phyloP scores from a whole-genome alignment of 2,329 filamentous ascomycete species.

The Beauveria sp. region DNA sequence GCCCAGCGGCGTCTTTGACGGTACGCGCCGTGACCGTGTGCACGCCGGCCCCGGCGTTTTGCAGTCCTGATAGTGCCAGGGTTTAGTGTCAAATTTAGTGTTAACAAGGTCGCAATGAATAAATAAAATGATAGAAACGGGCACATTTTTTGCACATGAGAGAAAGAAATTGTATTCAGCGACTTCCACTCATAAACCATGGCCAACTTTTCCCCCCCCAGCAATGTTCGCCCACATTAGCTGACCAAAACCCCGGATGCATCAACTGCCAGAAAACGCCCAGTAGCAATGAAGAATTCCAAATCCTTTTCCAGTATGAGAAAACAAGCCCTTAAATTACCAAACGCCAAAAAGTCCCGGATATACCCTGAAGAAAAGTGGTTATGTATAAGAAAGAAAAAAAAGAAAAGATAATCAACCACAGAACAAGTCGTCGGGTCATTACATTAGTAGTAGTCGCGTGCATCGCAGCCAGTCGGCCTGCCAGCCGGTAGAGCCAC shows the following conservation, averaged over 20 bases:
- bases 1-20: too few relatives aligned
- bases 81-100: not conserved
- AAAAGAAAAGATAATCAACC: not conserved
- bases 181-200: not conserved
- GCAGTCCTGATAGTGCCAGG: too few relatives aligned
- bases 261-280: not conserved
- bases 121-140: not conserved
- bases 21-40: too few relatives aligned
- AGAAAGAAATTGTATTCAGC: not conserved
- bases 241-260: constrained; percentile 1
- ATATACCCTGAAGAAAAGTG: constrained; percentile 1
- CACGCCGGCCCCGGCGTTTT: too few relatives aligned
- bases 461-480: not conserved
- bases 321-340: not conserved
- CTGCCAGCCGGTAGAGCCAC: not conserved
- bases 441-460: constrained; percentile 9
- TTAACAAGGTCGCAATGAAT: not conserved
- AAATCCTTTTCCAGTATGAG: not conserved
- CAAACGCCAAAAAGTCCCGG: not conserved
- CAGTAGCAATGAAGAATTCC: not conserved
- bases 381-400: not conserved
- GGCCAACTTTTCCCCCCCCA: constrained; percentile 1
- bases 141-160: not conserved
- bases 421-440: constrained; percentile 2
- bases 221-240: constrained; percentile 3